Percentiles rank a stretch among this genome's conserved stretches.
Conservation (phyloP, 139 green algal species). For the Axilococcus clingmanii region DNA sequence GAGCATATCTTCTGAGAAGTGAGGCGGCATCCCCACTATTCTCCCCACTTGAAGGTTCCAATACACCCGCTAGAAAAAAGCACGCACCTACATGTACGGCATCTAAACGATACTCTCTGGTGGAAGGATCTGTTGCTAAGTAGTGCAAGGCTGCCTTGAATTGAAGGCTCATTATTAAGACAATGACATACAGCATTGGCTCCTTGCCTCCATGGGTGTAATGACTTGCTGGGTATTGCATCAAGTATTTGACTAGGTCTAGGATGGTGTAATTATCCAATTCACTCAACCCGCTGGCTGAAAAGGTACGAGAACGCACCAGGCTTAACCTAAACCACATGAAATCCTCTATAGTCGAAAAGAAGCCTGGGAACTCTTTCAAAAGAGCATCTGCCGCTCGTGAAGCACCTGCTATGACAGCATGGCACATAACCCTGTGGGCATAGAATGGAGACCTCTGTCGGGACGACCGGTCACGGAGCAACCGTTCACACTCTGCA, state of each 20-base stretch:
- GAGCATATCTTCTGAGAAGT: conserved; percentile 46
- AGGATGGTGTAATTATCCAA: conserved; percentile 38
- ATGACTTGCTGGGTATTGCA: conserved; percentile 62
- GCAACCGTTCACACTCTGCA: conserved; percentile 48
- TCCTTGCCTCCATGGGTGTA: conserved; percentile 64
- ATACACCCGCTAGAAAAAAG: conserved; percentile 32
- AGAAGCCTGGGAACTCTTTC: conserved; percentile 34
- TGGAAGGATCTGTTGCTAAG: conserved; percentile 35
- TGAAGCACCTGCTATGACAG: conserved; percentile 54
- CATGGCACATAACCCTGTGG: conserved; percentile 44
- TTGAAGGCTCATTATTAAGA: conserved; percentile 79
- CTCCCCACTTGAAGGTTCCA: conserved; percentile 16
- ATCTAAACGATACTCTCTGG: conserved; percentile 49
- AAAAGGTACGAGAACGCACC: conserved; percentile 21
- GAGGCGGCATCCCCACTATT: background rate
- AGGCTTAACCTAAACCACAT: conserved; percentile 75
- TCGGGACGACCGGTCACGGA: conserved; percentile 25
- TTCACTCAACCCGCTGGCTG: background rate
- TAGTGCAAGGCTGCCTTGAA: conserved; percentile 23
- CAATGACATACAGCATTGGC: conserved; percentile 70
- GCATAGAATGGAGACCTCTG: conserved; percentile 11
- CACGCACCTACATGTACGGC: conserved; percentile 62
- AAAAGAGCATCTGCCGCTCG: conserved; percentile 44
- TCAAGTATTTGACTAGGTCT: conserved; percentile 70
- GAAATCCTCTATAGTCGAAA: conserved; percentile 88